Evolutionary conservation across 2,329 filamentous ascomycete species (phyloP).

Genomic region (Bipolaris gigantea): DNA sequence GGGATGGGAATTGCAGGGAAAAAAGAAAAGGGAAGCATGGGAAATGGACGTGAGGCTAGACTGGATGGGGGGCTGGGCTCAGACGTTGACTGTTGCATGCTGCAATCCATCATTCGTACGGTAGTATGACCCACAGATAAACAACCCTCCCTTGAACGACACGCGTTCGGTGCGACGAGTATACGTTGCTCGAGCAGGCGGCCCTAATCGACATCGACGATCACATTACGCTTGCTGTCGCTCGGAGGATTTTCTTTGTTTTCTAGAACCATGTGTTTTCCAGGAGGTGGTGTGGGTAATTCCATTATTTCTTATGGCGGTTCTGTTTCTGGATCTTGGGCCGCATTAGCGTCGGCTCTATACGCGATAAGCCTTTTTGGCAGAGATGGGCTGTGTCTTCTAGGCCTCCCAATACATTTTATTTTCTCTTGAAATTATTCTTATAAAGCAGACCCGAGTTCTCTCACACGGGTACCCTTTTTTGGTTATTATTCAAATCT

Average conservation of each 20-base stretch:
- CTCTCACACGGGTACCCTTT: background rate
- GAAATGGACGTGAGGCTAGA: background rate
- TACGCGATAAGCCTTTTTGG: constrained; percentile 3
- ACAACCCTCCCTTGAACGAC: constrained; percentile 3
- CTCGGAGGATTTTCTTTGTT: background rate
- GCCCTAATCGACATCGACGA: background rate
- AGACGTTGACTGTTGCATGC: background rate
- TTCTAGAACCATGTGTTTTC: background rate
- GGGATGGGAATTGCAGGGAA: background rate
- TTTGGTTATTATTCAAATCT: constrained; percentile 11
- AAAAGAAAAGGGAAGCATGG: background rate
- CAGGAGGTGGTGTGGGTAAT: background rate
- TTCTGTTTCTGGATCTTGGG: background rate
- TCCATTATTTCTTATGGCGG: background rate
- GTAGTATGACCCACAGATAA: constrained; percentile 1
- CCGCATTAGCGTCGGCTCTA: constrained; percentile 9
- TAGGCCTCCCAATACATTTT: constrained; percentile 3
- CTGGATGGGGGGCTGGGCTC: background rate
- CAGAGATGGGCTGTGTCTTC: background rate
- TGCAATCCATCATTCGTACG: background rate
- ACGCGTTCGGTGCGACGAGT: constrained; percentile 7
- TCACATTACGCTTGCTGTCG: background rate
- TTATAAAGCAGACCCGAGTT: background rate
- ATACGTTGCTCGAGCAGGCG: background rate
- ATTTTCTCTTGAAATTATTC: background rate